Conservation (phyloP, 2,329 filamentous ascomycete genomes). For the Alternaria solani region DNA sequence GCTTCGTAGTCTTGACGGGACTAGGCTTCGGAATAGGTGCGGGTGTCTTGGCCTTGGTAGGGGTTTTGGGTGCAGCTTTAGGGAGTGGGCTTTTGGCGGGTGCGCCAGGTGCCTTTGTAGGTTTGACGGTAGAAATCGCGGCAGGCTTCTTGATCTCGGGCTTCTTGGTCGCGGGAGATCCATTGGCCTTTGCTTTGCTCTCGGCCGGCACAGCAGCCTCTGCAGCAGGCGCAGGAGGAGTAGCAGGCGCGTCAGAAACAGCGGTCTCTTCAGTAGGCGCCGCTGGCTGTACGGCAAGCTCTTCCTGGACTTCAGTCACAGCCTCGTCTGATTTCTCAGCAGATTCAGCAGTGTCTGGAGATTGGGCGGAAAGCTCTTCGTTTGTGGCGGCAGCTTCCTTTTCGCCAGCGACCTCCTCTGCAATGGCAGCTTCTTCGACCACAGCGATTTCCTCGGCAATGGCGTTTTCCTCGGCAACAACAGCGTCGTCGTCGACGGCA, state of each 20-base stretch:
- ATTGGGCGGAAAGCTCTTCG: neutral
- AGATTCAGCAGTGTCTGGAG: neutral
- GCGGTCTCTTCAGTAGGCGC: constrained; percentile 47
- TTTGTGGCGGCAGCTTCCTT: neutral
- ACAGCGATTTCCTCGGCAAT: constrained; percentile 16
- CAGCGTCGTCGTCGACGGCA: constrained; percentile 36
- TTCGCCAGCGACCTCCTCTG: constrained; percentile 1
- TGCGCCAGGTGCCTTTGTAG: constrained; percentile 27
- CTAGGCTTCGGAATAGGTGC: constrained; percentile 32
- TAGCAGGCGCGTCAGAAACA: constrained; percentile 41
- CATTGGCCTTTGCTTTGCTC: constrained; percentile 29
- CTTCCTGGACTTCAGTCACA: constrained; percentile 54
- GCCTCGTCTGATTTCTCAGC: constrained; percentile 56
- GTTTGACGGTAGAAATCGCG: constrained; percentile 44
- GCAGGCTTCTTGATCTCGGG: constrained; percentile 42
- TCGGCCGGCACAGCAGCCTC: constrained; percentile 4
- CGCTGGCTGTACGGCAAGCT: constrained; percentile 51
- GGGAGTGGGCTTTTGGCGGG: constrained; percentile 46
- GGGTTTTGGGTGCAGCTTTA: constrained; percentile 40
- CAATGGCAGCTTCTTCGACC: neutral
- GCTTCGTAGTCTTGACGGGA: constrained; percentile 27
- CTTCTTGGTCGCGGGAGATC: constrained; percentile 15
- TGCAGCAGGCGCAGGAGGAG: constrained; percentile 37
- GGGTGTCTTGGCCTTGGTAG: constrained; percentile 35
- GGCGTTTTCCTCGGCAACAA: constrained; percentile 25